Percentiles rank a stretch among this genome's conserved stretches.
These are phyloP conservation scores for Hysterium pulicare DNA, from an alignment of 2,329 filamentous ascomycete genomes.

Conservation along the genomic window DNA sequence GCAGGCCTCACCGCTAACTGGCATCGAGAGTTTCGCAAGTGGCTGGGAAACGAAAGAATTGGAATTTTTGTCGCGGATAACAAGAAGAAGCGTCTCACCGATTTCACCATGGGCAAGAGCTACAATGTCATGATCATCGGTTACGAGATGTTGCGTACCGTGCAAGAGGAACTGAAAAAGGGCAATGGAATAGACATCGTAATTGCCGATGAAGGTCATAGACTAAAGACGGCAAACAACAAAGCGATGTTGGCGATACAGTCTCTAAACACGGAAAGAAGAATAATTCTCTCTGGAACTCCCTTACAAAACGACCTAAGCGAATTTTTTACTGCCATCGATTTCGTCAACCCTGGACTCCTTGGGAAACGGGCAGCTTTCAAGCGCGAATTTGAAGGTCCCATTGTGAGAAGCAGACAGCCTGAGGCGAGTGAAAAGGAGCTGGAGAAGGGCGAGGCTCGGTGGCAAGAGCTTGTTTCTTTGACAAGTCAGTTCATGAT, in stretches of 20 bases:
- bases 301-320: slow-evolving; percentile 66
- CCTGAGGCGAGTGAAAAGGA: slow-evolving; percentile 60
- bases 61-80: slow-evolving; percentile 62
- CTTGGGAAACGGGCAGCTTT: slow-evolving; percentile 61
- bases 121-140: slow-evolving; percentile 72
- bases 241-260: slow-evolving; percentile 65
- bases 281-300: slow-evolving; percentile 64
- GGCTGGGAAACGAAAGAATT: slow-evolving; percentile 67
- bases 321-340: slow-evolving; percentile 66
- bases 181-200: slow-evolving; percentile 65
- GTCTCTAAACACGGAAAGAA: slow-evolving; percentile 57
- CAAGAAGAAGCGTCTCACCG: slow-evolving; percentile 59
- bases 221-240: slow-evolving; percentile 66
- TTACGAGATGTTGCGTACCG: slow-evolving; percentile 65
- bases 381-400: slow-evolving; percentile 61
- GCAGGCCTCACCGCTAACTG: slow-evolving; percentile 71
- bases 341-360: slow-evolving; percentile 66
- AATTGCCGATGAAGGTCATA: slow-evolving; percentile 67
- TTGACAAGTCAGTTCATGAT: slow-evolving; percentile 64
- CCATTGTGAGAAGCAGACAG: slow-evolving; percentile 62
- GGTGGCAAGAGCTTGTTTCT: slow-evolving; percentile 58
- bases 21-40: slow-evolving; percentile 70
- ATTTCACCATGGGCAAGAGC: slow-evolving; percentile 65
- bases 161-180: slow-evolving; percentile 63
- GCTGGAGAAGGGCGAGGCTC: slow-evolving; percentile 61